Evolutionary conservation across 2,329 filamentous ascomycete genomes (phyloP).

Genomic region (Ophiostoma piceae): DNA sequence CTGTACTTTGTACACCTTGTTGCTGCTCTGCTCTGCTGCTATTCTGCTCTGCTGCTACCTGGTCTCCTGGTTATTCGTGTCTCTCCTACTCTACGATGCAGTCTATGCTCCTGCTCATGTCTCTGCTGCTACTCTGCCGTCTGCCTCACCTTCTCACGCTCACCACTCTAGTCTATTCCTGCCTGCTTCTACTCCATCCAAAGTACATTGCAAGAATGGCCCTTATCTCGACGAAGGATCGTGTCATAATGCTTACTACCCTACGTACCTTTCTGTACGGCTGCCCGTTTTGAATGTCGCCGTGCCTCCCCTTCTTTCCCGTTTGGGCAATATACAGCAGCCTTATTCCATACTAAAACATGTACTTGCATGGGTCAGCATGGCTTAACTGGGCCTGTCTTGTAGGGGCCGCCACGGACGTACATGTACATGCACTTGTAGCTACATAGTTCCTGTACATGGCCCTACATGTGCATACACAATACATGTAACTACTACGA

Average conservation of each 20-base stretch:
- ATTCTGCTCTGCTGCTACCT: background rate
- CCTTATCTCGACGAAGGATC: conserved; percentile 5
- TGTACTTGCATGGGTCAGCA: background rate
- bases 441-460: background rate
- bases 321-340: background rate
- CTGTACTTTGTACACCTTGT: background rate
- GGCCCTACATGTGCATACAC: background rate
- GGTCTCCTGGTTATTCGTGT: background rate
- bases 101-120: background rate
- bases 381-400: background rate
- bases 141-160: too few relatives aligned
- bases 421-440: background rate
- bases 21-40: background rate
- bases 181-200: background rate
- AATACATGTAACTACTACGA: background rate
- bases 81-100: background rate
- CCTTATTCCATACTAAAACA: conserved; percentile 1
- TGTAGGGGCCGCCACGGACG: background rate
- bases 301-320: background rate
- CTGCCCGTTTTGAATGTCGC: conserved; percentile 11
- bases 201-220: background rate
- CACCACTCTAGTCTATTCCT: background rate
- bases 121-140: too few relatives aligned
- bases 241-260: conserved; percentile 11
- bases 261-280: background rate